Evolutionary conservation across 2,329 filamentous ascomycete species (phyloP).

Genomic region (Aspergillus felis): DNA sequence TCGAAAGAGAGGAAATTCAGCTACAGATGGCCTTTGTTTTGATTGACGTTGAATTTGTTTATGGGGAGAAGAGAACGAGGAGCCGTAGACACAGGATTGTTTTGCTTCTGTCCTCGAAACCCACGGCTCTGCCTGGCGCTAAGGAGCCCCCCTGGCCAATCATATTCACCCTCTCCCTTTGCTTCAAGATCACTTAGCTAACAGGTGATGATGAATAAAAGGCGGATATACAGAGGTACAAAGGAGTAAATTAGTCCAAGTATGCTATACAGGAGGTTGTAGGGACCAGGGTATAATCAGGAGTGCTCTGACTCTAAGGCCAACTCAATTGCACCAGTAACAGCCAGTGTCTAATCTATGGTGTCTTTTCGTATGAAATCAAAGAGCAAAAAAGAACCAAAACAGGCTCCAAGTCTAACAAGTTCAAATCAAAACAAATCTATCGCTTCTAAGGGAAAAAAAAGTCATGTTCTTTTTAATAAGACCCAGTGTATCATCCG

Average conservation of each 20-base stretch:
- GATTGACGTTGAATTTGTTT: constrained; percentile 8
- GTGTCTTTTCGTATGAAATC: not conserved
- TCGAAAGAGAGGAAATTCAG: constrained; percentile 1
- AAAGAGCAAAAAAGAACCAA: not conserved
- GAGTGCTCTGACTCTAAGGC: not conserved
- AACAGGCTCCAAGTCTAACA: not conserved
- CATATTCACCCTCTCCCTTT: constrained; percentile 3
- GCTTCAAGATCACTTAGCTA: not conserved
- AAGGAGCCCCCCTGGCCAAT: constrained; percentile 16
- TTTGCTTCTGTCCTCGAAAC: constrained; percentile 26
- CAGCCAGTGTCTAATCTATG: not conserved
- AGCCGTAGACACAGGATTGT: constrained; percentile 13
- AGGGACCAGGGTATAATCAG: not conserved
- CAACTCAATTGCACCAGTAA: not conserved
- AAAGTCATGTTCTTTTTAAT: not conserved
- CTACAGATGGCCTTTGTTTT: not conserved
- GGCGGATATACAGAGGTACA: too few relatives aligned
- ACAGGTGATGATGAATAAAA: not conserved
- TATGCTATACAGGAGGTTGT: not conserved
- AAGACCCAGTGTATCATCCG: not conserved
- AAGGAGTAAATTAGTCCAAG: not conserved
- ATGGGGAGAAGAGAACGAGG: constrained; percentile 11
- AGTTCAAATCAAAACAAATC: not conserved
- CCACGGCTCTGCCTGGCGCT: constrained; percentile 21
- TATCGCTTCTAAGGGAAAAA: constrained; percentile 15